Evolutionary conservation across 2,329 filamentous ascomycete species (phyloP).

Genomic region (Alternaria arborescens): DNA sequence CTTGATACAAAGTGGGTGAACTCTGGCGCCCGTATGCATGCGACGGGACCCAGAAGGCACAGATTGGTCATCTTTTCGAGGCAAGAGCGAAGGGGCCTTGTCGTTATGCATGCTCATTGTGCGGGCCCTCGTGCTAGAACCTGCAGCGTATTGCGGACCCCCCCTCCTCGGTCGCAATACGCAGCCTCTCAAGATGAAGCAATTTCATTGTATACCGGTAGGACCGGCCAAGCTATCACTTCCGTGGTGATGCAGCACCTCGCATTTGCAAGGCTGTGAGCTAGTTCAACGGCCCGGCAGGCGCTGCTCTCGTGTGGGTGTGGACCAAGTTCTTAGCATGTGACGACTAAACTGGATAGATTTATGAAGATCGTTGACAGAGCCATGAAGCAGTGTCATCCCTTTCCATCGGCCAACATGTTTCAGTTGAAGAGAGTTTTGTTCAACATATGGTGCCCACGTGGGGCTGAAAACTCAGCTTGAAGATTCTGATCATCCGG

Average conservation of each 20-base stretch:
- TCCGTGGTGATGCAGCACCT: constrained; percentile 12
- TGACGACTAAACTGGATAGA: constrained; percentile 12
- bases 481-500: constrained; percentile 3
- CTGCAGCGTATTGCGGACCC: constrained; percentile 20
- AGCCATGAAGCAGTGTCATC: constrained; percentile 17
- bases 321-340: constrained; percentile 18
- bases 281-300: constrained; percentile 38
- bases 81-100: constrained; percentile 38
- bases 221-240: constrained; percentile 28
- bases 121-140: constrained; percentile 27
- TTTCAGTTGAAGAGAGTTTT: constrained; percentile 18
- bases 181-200: constrained; percentile 25
- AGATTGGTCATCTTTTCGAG: constrained; percentile 22
- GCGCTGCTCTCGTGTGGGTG: constrained; percentile 12
- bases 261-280: constrained; percentile 18
- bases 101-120: constrained; percentile 35
- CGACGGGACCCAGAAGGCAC: constrained; percentile 23
- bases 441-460: constrained; percentile 11
- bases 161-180: constrained; percentile 16
- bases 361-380: constrained; percentile 24
- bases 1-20: constrained; percentile 20
- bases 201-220: constrained; percentile 30
- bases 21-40: constrained; percentile 31
- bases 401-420: constrained; percentile 19
- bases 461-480: constrained; percentile 12